phyloP scores from a whole-genome alignment of 176 grass and related monocot species.

The Carex cristatella region DNA sequence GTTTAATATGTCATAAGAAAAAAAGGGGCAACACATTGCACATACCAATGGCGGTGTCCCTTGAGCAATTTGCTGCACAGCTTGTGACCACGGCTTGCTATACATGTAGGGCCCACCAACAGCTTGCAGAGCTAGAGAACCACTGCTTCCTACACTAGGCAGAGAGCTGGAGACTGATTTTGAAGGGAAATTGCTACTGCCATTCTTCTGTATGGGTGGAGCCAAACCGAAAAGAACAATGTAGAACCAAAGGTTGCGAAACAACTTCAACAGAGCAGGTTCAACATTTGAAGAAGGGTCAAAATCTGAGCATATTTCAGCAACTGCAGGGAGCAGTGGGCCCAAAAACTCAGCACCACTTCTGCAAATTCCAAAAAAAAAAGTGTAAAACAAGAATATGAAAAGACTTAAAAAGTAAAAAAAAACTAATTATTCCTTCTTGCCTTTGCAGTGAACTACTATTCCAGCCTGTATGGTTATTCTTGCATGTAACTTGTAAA shows the following conservation, averaged over 20 bases:
- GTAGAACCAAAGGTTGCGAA: conserved; percentile 99
- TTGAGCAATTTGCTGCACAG: conserved; percentile 86
- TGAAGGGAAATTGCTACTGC: conserved; percentile 32
- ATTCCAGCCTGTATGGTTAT: conserved; percentile 16
- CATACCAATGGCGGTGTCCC: conserved; percentile 91
- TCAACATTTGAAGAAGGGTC: conserved; percentile 86
- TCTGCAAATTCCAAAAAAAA: conserved; percentile 42
- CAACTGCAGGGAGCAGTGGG: conserved; percentile 84
- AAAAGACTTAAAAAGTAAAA: not conserved
- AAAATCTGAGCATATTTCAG: conserved; percentile 99
- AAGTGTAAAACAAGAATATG: conserved; percentile 8
- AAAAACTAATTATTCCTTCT: not conserved
- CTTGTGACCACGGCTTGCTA: conserved; percentile 69
- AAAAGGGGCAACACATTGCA: not conserved
- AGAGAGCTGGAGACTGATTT: conserved; percentile 81
- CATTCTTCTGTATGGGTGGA: conserved; percentile 81
- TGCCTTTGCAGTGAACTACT: conserved; percentile 1
- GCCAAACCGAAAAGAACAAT: conserved; percentile 95
- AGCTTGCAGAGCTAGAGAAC: conserved; percentile 79
- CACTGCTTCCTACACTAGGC: conserved; percentile 42
- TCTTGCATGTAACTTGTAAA: conserved; percentile 14
- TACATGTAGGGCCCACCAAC: conserved; percentile 97
- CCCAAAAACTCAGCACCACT: conserved; percentile 99
- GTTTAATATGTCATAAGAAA: not conserved
- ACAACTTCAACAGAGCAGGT: conserved; percentile 86